Base-by-base conservation (phyloP, 257 asterid species). In the Nicotiana tabacum region DNA sequence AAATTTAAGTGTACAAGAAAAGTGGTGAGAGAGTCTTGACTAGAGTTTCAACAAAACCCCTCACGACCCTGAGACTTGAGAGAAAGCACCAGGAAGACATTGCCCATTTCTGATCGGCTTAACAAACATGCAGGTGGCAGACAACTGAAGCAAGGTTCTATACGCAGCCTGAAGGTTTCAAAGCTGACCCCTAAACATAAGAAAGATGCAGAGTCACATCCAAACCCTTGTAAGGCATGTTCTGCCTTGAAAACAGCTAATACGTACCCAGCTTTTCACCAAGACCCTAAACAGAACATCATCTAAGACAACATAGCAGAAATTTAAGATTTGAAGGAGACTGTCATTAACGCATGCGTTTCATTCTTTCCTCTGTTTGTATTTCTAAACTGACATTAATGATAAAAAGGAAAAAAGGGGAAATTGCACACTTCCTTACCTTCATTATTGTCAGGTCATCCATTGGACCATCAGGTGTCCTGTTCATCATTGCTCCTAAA, bases 401-500 rank as follows among this genome's bases (percentile, higher is more conserved):
- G 43, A 76, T 76, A 46, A 76, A 74, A 18, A 51, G 67, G 67
- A 24, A 60, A 60, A 60, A 60, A 60, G 9, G 11, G 4, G 64
- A 76, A 76, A 76, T 51, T 27, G 80, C 80, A 76, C 9, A 53
- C 46, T 15, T 76, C 46, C 84, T 77, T 86, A 96, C 99, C 97
- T 94, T 94, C 99, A 94, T 96, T 82, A 96, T 91, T 69, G 98
- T 87, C 68, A 96, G 89, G 90, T 94, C 99, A 88, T 96, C 99
- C 99, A 94, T 91, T 82, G 97, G 93, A 66, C 88, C 87, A 68
- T 96, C 99, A 17, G 92, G 89, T 43, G 92, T 84, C 81, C 81
- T 92, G 87, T 87, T 90, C 88, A 93, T 83, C 97, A 96, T 91
- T 78, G 91, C 90, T 87, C 98, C 99, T 87, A 96, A 85, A 80